Base-by-base conservation (phyloP, 2,329 filamentous ascomycete species). In the Aspergillus hiratsukae region DNA sequence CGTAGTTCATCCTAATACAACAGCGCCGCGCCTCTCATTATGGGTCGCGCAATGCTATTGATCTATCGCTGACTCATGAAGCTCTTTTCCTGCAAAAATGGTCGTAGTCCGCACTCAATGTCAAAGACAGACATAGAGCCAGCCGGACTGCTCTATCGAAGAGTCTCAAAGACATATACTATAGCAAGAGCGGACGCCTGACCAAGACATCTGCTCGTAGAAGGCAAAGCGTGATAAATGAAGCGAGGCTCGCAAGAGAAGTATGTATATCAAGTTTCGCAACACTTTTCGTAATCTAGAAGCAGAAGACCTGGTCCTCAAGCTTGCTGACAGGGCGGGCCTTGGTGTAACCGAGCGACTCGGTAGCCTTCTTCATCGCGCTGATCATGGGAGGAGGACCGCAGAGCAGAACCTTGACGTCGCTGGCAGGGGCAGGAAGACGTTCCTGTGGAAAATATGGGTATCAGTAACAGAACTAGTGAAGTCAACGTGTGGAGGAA, bases 281-380 rank as follows among this genome's bases (percentile, higher is more conserved):
- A 17, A 27, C 14, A 14, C 3, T 46, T 25, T 46, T 46, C 21
- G 43, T 17, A 19, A 45, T 54, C 77, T 89, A 91, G 78, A 99
- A 99, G 71, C 90, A 91, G 80, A 99, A 99, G 65, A 99, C 90
- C 77, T 97, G 94, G 75, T 99, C 94, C 73, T 93, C 89, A 53
- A 97, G 86, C 85, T 97, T 97, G 86, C 92, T 97, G 68, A 97
- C 92, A 48, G 93, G 91, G 59, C 87, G 86, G 45, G 94, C 90
- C 83, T 97, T 97, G 71, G 90, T 84, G 81, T 88, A 99, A 57
- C 94, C 94, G 21, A 97, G 83, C 61, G 85, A 83, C 78, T 95
- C 91, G 51, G 92, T 88, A 6, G 91, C 85, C 84, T 97, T 97
- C 89, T 99, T 99, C 81, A 97, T 88, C 52, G 91, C 93, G 69